phyloP scores from a whole-genome alignment of 495 filamentous ascomycete species.

The Immersiella caudata region DNA sequence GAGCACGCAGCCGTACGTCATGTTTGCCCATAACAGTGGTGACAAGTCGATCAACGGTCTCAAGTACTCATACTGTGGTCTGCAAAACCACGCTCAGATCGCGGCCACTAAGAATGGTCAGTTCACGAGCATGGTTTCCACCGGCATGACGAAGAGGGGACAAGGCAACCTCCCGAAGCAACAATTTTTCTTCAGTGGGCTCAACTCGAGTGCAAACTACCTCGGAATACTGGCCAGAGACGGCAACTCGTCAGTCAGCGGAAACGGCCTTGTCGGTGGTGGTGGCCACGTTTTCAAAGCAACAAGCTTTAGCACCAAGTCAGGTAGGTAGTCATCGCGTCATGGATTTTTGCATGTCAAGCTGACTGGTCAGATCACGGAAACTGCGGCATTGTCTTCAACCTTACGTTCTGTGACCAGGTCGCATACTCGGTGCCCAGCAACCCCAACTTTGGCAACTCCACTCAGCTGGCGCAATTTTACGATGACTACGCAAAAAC shows the following conservation, averaged over 20 bases:
- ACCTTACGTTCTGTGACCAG: slow-evolving; percentile 81
- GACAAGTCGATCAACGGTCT: slow-evolving; percentile 65
- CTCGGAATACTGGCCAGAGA: slow-evolving; percentile 66
- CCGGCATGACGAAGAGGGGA: slow-evolving; percentile 68
- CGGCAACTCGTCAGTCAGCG: slow-evolving; percentile 50
- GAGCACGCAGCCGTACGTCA: slow-evolving; percentile 66
- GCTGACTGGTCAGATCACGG: slow-evolving; percentile 27
- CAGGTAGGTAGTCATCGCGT: slow-evolving; percentile 54
- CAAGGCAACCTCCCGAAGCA: slow-evolving; percentile 68
- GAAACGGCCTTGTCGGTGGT: slow-evolving; percentile 57
- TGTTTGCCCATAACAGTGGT: slow-evolving; percentile 75
- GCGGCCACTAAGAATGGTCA: slow-evolving; percentile 51
- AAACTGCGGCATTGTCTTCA: slow-evolving; percentile 83
- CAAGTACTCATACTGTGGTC: slow-evolving; percentile 72
- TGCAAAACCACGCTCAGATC: slow-evolving; percentile 64
- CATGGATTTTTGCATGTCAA: neutral
- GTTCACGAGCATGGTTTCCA: slow-evolving; percentile 50
- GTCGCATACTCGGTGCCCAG: slow-evolving; percentile 88
- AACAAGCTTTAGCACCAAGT: slow-evolving; percentile 73
- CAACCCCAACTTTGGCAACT: slow-evolving; percentile 62
- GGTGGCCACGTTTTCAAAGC: slow-evolving; percentile 72
- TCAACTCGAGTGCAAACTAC: slow-evolving; percentile 73
- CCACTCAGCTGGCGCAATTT: slow-evolving; percentile 56
- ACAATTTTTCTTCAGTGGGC: slow-evolving; percentile 78
- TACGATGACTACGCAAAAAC: slow-evolving; percentile 68